phyloP scores from a whole-genome alignment of 1,139 yeast genomes.

The Komagataea norvegica region DNA sequence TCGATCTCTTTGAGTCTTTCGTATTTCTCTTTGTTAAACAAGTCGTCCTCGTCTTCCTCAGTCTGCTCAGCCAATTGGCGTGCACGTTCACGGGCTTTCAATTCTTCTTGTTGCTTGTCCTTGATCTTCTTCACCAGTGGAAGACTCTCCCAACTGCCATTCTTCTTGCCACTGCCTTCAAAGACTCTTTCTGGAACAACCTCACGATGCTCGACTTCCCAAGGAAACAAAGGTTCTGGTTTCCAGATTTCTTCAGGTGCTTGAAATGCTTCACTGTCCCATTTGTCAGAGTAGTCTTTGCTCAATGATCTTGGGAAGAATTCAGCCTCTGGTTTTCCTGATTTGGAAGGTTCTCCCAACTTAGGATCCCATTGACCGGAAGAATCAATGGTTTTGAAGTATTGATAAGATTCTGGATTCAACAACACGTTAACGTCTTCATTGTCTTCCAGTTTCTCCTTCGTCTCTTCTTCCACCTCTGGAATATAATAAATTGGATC shows the following conservation, averaged over 20 bases:
- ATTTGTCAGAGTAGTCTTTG: slow-evolving; percentile 12
- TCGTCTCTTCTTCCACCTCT: slow-evolving; percentile 2
- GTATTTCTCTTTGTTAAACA: slow-evolving; percentile 12
- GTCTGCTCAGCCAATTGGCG: slow-evolving; percentile 5
- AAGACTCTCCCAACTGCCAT: slow-evolving; percentile 17
- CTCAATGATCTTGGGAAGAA: slow-evolving; percentile 23
- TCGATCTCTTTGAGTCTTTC: slow-evolving; percentile 22
- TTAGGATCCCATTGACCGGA: slow-evolving; percentile 40
- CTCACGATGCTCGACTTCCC: slow-evolving; percentile 24
- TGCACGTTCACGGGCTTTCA: slow-evolving; percentile 12
- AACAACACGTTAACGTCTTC: slow-evolving; percentile 11
- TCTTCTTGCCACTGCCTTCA: slow-evolving; percentile 2
- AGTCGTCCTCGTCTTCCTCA: slow-evolving; percentile 7
- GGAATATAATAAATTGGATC: slow-evolving; percentile 18
- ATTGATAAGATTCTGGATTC: slow-evolving; percentile 21
- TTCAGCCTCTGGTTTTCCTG: slow-evolving; percentile 37
- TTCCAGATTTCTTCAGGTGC: slow-evolving; percentile 9
- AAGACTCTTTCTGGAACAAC: slow-evolving; percentile 20
- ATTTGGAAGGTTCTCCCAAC: slow-evolving; percentile 36
- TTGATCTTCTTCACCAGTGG: slow-evolving; percentile 21
- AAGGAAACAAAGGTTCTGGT: slow-evolving; percentile 27
- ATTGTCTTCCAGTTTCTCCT: slow-evolving; percentile 1
- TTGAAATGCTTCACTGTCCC: slow-evolving; percentile 13
- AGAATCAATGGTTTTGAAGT: slow-evolving; percentile 27
- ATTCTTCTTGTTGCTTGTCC: slow-evolving; percentile 11